Conservation (phyloP, 495 filamentous ascomycete genomes). For the Penicillium desertorum region DNA sequence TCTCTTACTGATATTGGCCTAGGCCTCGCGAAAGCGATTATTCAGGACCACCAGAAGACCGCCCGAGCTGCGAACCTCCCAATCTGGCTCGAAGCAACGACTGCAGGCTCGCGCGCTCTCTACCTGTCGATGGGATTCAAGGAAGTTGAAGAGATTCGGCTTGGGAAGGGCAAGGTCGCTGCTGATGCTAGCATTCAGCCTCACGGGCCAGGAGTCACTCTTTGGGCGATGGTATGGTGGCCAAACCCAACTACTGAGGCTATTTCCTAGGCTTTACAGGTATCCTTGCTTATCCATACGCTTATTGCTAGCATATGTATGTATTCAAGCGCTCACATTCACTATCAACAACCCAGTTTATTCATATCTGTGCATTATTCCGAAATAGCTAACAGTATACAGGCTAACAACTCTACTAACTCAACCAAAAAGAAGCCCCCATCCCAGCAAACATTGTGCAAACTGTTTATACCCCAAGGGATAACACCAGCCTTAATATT, state of each 20-base stretch:
- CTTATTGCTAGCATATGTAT: background rate
- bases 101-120: conserved; percentile 20
- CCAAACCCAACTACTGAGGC: conserved; percentile 11
- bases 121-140: conserved; percentile 33
- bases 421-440: background rate
- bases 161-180: conserved; percentile 30
- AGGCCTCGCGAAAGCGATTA: conserved; percentile 32
- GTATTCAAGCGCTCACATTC: background rate
- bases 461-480: conserved; percentile 38
- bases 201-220: conserved; percentile 23
- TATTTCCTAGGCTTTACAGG: background rate
- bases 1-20: background rate
- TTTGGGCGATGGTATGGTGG: conserved; percentile 40
- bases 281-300: background rate
- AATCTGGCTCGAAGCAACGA: conserved; percentile 35
- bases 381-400: background rate
- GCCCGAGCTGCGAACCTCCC: conserved; percentile 26
- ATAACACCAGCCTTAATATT: conserved; percentile 52
- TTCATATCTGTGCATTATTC: background rate
- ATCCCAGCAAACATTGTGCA: conserved; percentile 10
- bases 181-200: conserved; percentile 24
- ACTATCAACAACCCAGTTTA: background rate
- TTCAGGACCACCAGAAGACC: conserved; percentile 21
- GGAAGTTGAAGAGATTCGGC: conserved; percentile 26
- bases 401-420: background rate